Base-by-base conservation (phyloP, 1,284 basidiomycete species). In the Leccinum griseonigrum region DNA sequence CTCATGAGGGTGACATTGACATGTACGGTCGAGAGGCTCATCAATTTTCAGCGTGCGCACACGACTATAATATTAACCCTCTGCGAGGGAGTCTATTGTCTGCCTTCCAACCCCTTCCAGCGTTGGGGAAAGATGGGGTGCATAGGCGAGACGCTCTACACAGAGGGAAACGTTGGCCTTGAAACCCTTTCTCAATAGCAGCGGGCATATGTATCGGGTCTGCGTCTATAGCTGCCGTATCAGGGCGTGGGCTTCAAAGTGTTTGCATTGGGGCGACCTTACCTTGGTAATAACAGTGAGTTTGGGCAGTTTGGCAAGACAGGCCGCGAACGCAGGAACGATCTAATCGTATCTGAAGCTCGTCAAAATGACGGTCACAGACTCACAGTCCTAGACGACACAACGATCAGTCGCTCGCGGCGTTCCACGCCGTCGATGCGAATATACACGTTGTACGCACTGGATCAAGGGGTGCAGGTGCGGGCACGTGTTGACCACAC, bases 281-380 rank as follows among this genome's bases (percentile, higher is more conserved):
- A 60, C 67, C 66, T 64, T 76, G 72, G 74, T 52, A n/a, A 43
- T 43, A 43, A n/a, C 8, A 50, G 73, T 67, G 8, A 78, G 67
- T 57, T 75, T 77, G 9, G 76, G 75, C 22, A 77, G 59, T 11
- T 58, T 60, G 5, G 66, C 64, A 9, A 78, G 70, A 59, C 71
- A 76, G n/a, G 61, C 57, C 14, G 70, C 72, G 38, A 79, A 73
- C 5, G 67, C 65, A 3, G 73, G 67, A 4, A 77, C 62, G 22
- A 74, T 69, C 2, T 68, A 62, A 1, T 56, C 43, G 9, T 48
- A 50, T 10, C 50, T 54, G 29, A n/a, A 63, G 3, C 50, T 34
- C 32, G 58, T 61, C 18, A 60, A 16, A 10, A 59, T 62, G 4
- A 78, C 69, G 4, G 69, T 71, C 22, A 73, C 63, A 0, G 66